Percentiles rank a stretch among this genome's conserved stretches.
Conservation (phyloP, 2,329 filamentous ascomycete species). For the Aspergillus aculeatus region DNA sequence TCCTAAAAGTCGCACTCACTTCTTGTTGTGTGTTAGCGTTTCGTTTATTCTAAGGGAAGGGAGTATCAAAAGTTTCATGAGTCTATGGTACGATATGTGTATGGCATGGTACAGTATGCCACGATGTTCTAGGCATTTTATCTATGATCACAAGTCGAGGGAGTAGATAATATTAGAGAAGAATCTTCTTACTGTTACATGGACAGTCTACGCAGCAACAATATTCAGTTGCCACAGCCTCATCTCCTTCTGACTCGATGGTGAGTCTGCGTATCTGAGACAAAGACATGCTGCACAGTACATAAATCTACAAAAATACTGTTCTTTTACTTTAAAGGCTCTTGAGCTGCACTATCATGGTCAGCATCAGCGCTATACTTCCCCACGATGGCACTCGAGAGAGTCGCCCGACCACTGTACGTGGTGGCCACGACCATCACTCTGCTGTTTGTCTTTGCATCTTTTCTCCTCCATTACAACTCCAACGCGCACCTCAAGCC, state of each 20-base stretch:
- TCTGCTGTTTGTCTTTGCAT: neutral
- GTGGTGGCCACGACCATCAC: neutral
- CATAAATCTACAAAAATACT: too few species aligned
- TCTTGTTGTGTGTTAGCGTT: conserved; percentile 8
- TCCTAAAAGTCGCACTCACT: conserved; percentile 17
- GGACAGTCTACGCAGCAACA: too few species aligned
- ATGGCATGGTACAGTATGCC: neutral
- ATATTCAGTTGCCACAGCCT: too few species aligned
- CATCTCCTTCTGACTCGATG: too few species aligned
- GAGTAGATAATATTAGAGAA: too few species aligned
- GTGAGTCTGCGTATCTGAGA: too few species aligned
- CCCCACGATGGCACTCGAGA: neutral
- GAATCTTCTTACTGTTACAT: too few species aligned
- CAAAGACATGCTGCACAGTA: too few species aligned
- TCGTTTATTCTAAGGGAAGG: neutral
- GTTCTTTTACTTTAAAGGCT: too few species aligned
- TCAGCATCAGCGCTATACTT: too few species aligned
- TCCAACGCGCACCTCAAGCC: neutral
- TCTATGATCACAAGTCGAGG: neutral
- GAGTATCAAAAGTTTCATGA: neutral
- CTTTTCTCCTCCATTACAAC: neutral
- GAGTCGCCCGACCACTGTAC: neutral
- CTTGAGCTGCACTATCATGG: too few species aligned
- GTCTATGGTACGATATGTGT: neutral
- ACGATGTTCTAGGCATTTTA: neutral